A percentile compares a stretch with the other conserved stretches of the same genome.
These are phyloP conservation scores for Paraleonurus japonicus DNA, from an alignment of 257 asterid species.

Conservation along the genomic window DNA sequence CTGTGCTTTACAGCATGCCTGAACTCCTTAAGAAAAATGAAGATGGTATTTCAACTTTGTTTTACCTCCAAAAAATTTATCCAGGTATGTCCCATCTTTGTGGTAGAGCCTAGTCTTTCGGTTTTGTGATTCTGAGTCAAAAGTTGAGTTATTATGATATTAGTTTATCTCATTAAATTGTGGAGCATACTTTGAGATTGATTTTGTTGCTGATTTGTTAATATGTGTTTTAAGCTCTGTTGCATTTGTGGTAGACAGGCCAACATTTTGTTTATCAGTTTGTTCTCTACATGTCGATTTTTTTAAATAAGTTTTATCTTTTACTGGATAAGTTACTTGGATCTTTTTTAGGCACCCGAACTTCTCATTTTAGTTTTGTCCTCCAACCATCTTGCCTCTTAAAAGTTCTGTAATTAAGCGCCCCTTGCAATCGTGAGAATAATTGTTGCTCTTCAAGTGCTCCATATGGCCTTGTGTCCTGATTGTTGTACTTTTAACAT, in stretches of 20 bases:
- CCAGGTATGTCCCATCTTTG: slow-evolving; percentile 55
- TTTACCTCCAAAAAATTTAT: slow-evolving; percentile 96
- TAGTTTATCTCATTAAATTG: background rate
- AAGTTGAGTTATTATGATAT: background rate
- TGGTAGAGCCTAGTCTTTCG: background rate
- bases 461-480: background rate
- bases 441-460: background rate
- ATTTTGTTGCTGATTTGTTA: background rate
- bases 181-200: background rate
- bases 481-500: background rate
- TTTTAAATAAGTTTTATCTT: background rate
- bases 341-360: background rate
- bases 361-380: background rate
- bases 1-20: slow-evolving; percentile 94
- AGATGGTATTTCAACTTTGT: slow-evolving; percentile 94
- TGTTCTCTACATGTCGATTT: background rate
- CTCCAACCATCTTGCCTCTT: background rate
- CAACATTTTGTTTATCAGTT: background rate
- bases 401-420: background rate
- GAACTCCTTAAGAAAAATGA: slow-evolving; percentile 92
- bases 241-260: background rate
- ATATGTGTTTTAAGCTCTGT: background rate
- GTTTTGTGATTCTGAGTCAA: background rate
- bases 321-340: background rate
- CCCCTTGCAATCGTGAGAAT: background rate